phyloP scores from a whole-genome alignment of 345 rosid species.

The Salix viminalis region DNA sequence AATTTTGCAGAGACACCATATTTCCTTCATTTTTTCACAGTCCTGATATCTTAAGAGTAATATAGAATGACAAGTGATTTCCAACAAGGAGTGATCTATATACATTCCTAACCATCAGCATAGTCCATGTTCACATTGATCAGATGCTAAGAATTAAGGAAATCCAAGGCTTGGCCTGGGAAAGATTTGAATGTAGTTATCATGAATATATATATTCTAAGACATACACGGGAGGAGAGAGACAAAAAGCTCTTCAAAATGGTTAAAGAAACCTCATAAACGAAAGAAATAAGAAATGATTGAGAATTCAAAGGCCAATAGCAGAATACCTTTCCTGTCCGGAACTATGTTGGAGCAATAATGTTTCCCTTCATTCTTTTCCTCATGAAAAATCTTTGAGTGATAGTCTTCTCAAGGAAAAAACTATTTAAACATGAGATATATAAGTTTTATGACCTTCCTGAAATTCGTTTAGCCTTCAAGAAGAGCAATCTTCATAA shows the following conservation, averaged over 20 bases:
- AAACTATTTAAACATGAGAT: background rate
- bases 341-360: background rate
- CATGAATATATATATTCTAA: background rate
- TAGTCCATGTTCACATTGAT: background rate
- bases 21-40: background rate
- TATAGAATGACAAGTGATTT: background rate
- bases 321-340: background rate
- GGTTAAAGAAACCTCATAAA: background rate
- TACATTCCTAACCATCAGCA: background rate
- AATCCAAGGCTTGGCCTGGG: background rate
- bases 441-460: background rate
- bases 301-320: background rate
- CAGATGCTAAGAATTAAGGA: background rate
- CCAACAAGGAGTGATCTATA: background rate
- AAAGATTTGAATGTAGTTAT: background rate
- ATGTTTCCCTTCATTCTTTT: background rate
- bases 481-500: background rate
- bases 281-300: background rate
- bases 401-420: background rate
- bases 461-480: background rate
- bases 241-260: background rate
- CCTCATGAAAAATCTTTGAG: background rate
- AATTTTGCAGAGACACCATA: background rate
- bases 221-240: background rate
- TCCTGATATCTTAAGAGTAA: background rate